Evolutionary conservation across 2,329 filamentous ascomycete genomes (phyloP).

Genomic region (Neonectria magnoliae): DNA sequence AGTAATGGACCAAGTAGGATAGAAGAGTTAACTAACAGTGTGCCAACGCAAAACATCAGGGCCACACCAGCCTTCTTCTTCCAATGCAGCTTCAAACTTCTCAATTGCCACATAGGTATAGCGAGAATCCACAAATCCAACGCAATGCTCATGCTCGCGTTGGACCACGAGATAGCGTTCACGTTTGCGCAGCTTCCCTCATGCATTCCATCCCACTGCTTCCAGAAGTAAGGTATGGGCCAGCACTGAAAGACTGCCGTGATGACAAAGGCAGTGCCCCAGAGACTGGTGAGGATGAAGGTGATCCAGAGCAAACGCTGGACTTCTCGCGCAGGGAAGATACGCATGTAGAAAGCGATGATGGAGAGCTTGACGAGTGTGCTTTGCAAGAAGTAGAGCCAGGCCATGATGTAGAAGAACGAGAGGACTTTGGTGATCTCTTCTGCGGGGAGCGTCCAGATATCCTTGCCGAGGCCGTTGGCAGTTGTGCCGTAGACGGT

Average conservation of each 20-base stretch:
- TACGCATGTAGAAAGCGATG: constrained; percentile 23
- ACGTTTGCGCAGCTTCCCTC: constrained; percentile 13
- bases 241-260: constrained; percentile 9
- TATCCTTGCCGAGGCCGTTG: constrained; percentile 20
- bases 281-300: not conserved
- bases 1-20: not conserved
- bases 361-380: constrained; percentile 24
- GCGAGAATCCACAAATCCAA: not conserved
- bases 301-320: constrained; percentile 21
- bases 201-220: constrained; percentile 9
- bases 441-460: constrained; percentile 9
- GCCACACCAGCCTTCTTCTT: not conserved
- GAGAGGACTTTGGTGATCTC: not conserved
- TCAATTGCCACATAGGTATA: not conserved
- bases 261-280: constrained; percentile 1
- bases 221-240: constrained; percentile 22
- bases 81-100: not conserved
- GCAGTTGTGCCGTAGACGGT: not conserved
- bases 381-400: constrained; percentile 13
- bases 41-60: not conserved
- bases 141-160: constrained; percentile 21
- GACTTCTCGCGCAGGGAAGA: constrained; percentile 3
- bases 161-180: constrained; percentile 13
- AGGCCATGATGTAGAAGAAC: not conserved
- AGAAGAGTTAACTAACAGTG: not conserved